A percentile compares a stretch with the other conserved stretches of the same genome.
phyloP scores from a whole-genome alignment of 208 protist genomes.

The Angomonas desouzai region DNA sequence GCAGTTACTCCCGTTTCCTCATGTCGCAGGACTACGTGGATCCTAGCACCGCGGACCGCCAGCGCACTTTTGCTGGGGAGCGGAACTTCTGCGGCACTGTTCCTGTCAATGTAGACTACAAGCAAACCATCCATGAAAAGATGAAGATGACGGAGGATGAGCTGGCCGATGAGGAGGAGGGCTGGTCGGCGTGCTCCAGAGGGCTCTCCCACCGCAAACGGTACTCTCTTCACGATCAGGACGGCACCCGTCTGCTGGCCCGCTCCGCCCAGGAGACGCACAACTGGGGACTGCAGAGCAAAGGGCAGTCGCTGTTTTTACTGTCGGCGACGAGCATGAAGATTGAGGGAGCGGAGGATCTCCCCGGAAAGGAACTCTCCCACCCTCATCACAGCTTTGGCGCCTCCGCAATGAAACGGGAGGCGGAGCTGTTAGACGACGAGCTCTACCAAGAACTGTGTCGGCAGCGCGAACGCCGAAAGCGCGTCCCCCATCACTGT shows the following conservation, averaged over 20 bases:
- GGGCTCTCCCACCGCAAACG: not conserved
- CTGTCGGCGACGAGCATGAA: not conserved
- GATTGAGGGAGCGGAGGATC: not conserved
- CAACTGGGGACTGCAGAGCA: not conserved
- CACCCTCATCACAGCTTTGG: conserved; percentile 10
- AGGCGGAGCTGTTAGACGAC: conserved; percentile 51
- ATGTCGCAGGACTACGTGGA: conserved; percentile 38
- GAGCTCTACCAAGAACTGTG: conserved; percentile 40
- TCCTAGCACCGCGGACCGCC: conserved; percentile 17
- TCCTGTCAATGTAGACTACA: conserved; percentile 17
- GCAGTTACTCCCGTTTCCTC: conserved; percentile 71
- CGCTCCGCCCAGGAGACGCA: not conserved
- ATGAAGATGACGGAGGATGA: conserved; percentile 11
- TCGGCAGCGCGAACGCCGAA: conserved; percentile 30
- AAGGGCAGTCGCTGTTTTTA: not conserved
- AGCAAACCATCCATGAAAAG: conserved; percentile 9
- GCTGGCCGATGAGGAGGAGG: not conserved
- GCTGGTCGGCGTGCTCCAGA: not conserved
- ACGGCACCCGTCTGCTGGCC: not conserved
- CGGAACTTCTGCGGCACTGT: conserved; percentile 29
- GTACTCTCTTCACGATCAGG: not conserved
- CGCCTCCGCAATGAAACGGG: conserved; percentile 26
- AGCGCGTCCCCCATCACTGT: conserved; percentile 34
- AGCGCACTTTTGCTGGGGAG: conserved; percentile 38
- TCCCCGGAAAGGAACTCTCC: not conserved